These are phyloP conservation scores for Periconia sp. DNA, from an alignment of 2,329 filamentous ascomycete genomes.

Conservation along the genomic window DNA sequence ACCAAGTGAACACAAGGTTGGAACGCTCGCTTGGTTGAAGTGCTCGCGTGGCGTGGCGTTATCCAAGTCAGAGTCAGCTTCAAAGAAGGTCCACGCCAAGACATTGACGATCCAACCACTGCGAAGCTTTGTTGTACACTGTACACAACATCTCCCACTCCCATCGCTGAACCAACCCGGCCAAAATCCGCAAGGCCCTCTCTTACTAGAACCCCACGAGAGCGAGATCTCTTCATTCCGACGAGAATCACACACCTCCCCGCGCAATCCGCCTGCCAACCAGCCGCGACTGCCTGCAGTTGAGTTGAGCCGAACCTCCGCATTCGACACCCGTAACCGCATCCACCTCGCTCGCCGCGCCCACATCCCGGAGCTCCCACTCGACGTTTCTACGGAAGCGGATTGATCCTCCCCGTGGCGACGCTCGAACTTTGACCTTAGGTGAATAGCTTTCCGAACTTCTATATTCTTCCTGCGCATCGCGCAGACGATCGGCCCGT, in stretches of 20 bases:
- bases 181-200: slow-evolving; percentile 34
- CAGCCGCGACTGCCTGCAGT: slow-evolving; percentile 15
- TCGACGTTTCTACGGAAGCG: slow-evolving; percentile 45
- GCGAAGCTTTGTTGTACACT: slow-evolving; percentile 8
- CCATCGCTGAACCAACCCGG: slow-evolving; percentile 31
- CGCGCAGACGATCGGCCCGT: slow-evolving; percentile 22
- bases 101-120: slow-evolving; percentile 4
- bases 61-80: slow-evolving; percentile 2
- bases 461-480: slow-evolving; percentile 14
- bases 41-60: not conserved
- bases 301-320: slow-evolving; percentile 33
- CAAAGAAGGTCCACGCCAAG: slow-evolving; percentile 10
- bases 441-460: slow-evolving; percentile 38
- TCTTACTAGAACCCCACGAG: slow-evolving; percentile 23
- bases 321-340: slow-evolving; percentile 1
- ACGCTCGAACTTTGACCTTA: slow-evolving; percentile 42
- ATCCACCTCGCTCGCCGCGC: slow-evolving; percentile 26
- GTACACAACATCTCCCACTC: slow-evolving; percentile 14
- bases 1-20: not conserved
- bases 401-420: slow-evolving; percentile 41
- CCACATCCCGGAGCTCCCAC: slow-evolving; percentile 27
- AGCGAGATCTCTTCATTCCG: slow-evolving; percentile 22
- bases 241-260: slow-evolving; percentile 18
- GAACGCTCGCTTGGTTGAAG: not conserved
- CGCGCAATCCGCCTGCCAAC: slow-evolving; percentile 14